Percentiles rank a stretch among this genome's conserved stretches.
phyloP scores from a whole-genome alignment of 2,329 filamentous ascomycete species.

The Fusarium tricinctum region DNA sequence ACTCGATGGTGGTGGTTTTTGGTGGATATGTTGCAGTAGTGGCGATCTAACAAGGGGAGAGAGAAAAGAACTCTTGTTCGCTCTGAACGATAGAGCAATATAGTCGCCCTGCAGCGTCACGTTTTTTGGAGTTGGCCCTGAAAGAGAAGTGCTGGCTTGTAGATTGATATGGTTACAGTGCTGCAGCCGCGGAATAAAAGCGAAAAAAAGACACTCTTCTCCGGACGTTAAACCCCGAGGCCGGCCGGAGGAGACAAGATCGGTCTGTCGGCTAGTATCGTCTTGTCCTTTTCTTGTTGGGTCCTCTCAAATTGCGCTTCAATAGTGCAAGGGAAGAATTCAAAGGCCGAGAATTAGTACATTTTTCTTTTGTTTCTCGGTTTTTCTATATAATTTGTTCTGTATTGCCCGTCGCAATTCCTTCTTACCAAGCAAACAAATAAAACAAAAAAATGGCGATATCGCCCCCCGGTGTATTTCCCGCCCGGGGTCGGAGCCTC shows the following conservation, averaged over 20 bases:
- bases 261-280: slow-evolving; percentile 49
- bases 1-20: slow-evolving; percentile 35
- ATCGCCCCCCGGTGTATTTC: slow-evolving; percentile 28
- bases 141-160: slow-evolving; percentile 11
- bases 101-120: slow-evolving; percentile 3
- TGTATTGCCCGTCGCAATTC: slow-evolving; percentile 4
- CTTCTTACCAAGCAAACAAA: slow-evolving; percentile 23
- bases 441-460: slow-evolving; percentile 20
- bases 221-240: slow-evolving; percentile 42
- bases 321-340: slow-evolving; percentile 3
- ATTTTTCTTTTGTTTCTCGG: background rate
- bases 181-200: slow-evolving; percentile 14
- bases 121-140: slow-evolving; percentile 16
- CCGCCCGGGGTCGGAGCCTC: slow-evolving; percentile 45
- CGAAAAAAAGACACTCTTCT: slow-evolving; percentile 16
- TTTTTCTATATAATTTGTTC: background rate
- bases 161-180: slow-evolving; percentile 10
- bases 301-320: slow-evolving; percentile 9
- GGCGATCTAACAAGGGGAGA: slow-evolving; percentile 25
- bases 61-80: slow-evolving; percentile 12
- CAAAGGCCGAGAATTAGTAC: background rate
- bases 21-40: slow-evolving; percentile 38
- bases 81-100: slow-evolving; percentile 3
- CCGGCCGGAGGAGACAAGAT: slow-evolving; percentile 37
- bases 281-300: slow-evolving; percentile 23